These are phyloP conservation scores for Cucurbita ficifolia DNA, from an alignment of 306 rosid genomes.

Conservation along the genomic window DNA sequence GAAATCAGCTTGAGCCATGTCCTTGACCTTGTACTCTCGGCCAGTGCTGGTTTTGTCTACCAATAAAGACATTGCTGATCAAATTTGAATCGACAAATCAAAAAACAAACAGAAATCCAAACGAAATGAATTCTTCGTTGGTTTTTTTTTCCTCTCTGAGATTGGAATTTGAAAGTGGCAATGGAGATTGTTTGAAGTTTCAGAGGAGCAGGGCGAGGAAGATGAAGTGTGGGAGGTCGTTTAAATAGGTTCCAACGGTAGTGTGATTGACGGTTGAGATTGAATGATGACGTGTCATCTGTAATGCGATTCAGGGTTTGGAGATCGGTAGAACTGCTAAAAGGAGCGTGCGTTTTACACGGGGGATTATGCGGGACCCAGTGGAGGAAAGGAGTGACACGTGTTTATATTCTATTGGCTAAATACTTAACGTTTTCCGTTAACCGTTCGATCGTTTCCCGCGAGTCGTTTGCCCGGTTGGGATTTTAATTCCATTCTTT, in stretches of 20 bases:
- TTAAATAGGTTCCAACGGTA: background rate
- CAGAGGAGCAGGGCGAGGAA: background rate
- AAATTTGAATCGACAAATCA: background rate
- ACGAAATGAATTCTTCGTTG: background rate
- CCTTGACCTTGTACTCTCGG: constrained; percentile 92
- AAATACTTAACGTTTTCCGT: no score
- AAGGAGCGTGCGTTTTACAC: no score
- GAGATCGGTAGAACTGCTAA: no score
- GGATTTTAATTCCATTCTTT: no score
- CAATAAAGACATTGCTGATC: constrained; percentile 31
- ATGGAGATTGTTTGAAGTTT: background rate
- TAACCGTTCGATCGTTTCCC: no score
- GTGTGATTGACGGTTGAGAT: constrained; percentile 1
- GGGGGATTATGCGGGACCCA: no score
- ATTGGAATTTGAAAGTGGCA: background rate
- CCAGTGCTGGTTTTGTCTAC: constrained; percentile 70
- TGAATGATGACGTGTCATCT: background rate
- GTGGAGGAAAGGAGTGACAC: no score
- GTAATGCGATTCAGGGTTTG: background rate
- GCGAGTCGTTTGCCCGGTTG: no score
- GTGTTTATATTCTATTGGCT: no score
- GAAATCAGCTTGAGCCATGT: constrained; percentile 81
- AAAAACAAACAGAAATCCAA: background rate
- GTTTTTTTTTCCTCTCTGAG: background rate
- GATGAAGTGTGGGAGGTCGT: background rate